These are phyloP conservation scores for Lyophyllum semitale DNA, from an alignment of 768 basidiomycete species.

Conservation along the genomic window DNA sequence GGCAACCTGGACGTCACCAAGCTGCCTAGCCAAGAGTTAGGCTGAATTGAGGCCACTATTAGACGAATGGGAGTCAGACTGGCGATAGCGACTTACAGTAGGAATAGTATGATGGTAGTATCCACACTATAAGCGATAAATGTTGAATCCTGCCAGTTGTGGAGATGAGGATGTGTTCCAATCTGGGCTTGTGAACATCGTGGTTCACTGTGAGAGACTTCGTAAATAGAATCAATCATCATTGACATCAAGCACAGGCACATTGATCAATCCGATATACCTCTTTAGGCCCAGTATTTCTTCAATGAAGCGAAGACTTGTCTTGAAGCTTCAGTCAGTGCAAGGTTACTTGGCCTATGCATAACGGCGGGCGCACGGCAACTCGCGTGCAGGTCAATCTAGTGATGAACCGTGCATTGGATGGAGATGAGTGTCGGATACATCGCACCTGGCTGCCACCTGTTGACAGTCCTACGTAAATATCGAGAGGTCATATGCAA, in stretches of 20 bases:
- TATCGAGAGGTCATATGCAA: not conserved
- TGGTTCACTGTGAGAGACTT: conserved; percentile 16
- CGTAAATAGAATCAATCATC: not conserved
- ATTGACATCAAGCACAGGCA: conserved; percentile 19
- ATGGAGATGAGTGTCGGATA: not conserved
- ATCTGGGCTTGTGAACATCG: conserved; percentile 7
- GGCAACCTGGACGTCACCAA: conserved; percentile 1
- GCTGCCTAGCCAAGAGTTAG: not conserved
- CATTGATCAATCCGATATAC: conserved; percentile 9
- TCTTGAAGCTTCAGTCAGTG: too few species aligned
- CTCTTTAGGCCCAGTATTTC: not conserved
- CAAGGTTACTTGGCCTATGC: too few species aligned
- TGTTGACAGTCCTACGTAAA: too few species aligned
- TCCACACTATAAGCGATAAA: not conserved
- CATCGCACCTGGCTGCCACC: not conserved
- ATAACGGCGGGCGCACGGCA: too few species aligned
- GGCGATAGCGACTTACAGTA: not conserved
- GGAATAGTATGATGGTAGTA: not conserved
- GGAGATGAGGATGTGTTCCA: not conserved
- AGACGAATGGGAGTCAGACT: not conserved
- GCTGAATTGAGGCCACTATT: not conserved
- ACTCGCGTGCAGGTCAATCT: too few species aligned
- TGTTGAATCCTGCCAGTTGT: not conserved
- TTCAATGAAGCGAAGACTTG: too few species aligned
- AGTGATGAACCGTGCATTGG: not conserved